phyloP scores from a whole-genome alignment of 2,329 filamentous ascomycete species.

The Mollisiaceae sp. region DNA sequence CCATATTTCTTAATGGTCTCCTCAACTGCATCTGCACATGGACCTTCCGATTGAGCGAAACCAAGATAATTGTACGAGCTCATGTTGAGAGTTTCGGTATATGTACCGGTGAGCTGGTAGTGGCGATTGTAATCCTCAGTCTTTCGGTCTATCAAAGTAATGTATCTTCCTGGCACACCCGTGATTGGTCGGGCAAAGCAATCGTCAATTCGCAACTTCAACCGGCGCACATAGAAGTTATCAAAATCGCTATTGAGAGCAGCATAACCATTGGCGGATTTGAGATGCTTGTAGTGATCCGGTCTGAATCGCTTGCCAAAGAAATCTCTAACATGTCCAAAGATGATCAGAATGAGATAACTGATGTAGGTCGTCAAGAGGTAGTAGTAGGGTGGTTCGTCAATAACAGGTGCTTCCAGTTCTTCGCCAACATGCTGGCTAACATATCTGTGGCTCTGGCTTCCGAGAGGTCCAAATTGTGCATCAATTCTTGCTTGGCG shows the following conservation, averaged over 20 bases:
- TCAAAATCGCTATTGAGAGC: conserved; percentile 98
- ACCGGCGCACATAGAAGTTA: conserved; percentile 92
- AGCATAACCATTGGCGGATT: conserved; percentile 85
- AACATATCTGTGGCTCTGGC: conserved; percentile 82
- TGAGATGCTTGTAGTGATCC: conserved; percentile 81
- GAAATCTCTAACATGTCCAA: conserved; percentile 95
- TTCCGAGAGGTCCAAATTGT: conserved; percentile 86
- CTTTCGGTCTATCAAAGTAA: conserved; percentile 88
- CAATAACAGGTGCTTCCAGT: conserved; percentile 83
- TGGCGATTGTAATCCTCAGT: conserved; percentile 91
- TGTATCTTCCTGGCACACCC: conserved; percentile 91
- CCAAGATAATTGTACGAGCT: conserved; percentile 99
- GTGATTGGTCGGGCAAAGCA: conserved; percentile 93
- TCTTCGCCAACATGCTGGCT: conserved; percentile 84
- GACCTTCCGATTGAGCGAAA: conserved; percentile 96
- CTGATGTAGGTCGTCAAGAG: conserved; percentile 98
- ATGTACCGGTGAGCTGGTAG: conserved; percentile 87
- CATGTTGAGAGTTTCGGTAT: conserved; percentile 95
- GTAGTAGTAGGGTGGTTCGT: conserved; percentile 96
- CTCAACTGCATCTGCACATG: conserved; percentile 93
- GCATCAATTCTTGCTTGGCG: conserved; percentile 79
- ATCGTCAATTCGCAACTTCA: conserved; percentile 96
- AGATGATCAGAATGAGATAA: conserved; percentile 93
- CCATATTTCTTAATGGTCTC: conserved; percentile 84
- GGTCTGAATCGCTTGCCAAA: conserved; percentile 95